Base-by-base conservation (phyloP, 2,329 filamentous ascomycete species). In the Colletotrichum gigasporum region DNA sequence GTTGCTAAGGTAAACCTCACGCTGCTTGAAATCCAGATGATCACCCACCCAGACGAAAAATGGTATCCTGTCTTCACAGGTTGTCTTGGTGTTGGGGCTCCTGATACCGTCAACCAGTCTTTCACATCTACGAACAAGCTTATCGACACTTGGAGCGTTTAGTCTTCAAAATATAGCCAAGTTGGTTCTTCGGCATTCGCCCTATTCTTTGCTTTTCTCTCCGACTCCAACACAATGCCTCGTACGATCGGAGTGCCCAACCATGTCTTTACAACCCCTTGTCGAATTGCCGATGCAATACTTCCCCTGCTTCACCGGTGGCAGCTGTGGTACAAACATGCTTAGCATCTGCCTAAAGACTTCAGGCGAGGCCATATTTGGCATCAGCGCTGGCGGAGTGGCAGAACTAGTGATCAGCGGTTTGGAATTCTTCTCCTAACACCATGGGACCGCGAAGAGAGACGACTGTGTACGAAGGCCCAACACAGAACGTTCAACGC, bases 71-170 rank as follows among this genome's bases (percentile, higher is more conserved):
- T 73, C 14, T 73, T 70, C 14, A 73, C 71, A 5, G 74, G 75
- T 4, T 76, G 74, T 44, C 50, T 76, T 5, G 71, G 73, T 7
- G 58, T 75, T 48, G 75, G 75, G 2, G 74, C 71, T 8, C 66
- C 69, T 0, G 16, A 30, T 4, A 72, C 68, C 0, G 48, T 73
- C 44, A 75, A 75, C 44, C 71, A 74, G 62, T 61, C 66, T 2
- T 76, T 75, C 50, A n/a, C n/a, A n/a, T 55, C 69, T 4, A 30
- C 53, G n/a, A n/a, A n/a, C n/a, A n/a, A n/a, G n/a, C n/a, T n/a
- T n/a, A n/a, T n/a, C n/a, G n/a, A n/a, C n/a, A n/a, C 78, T 16
- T 83, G 80, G 80, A 71, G 82, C 34, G 76, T 72, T 0, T 58
- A 65, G 3, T 71, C 76, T 28, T 47, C 68, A 3, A 70, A 71